Base-by-base conservation (phyloP, 2,329 filamentous ascomycete species). In the Alternaria burnsii region DNA sequence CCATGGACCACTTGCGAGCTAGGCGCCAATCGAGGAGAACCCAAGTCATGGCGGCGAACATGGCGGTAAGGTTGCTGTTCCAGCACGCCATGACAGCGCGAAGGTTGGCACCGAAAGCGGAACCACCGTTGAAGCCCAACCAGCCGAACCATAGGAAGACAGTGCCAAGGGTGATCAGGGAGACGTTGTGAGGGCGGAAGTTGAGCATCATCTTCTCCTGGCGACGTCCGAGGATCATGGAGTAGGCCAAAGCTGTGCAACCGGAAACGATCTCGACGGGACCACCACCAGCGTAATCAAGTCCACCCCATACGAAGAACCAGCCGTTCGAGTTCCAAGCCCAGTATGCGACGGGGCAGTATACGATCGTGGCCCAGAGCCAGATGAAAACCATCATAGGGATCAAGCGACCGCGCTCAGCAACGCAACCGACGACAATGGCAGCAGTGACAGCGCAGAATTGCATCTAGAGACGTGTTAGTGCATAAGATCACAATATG, bases 161-260 rank as follows among this genome's bases (percentile, higher is more conserved):
- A 4, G 95, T 98, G 65, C 95, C 95, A 71, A 98, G 90, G 1
- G 95, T 94, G 81, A 99, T 97, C 75, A 98, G 87, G 6, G 94
- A 97, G 69, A 98, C 95, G 84, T 99, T 99, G 86, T 99, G 95
- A 18, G 95, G 95, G 70, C 95, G 92, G 87, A 98, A 98, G 87
- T 98, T 98, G 82, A 97, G 88, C 92, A 98, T 97, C 93, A 98
- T 97, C 84, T 93, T 95, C 84, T 98, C 94, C 83, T 97, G 95
- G 69, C 95, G 93, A 75, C 93, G 92, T 70, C 95, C 95, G 62
- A 99, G 91, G 38, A 97, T 89, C 92, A 92, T 91, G 3, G 94
- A 97, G 83, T 98, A 99, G 68, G 95, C 95, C 47, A 98, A 85
- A 30, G 94, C 95, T 43, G 93, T 95, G 81, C 97, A 85, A 77